Base-by-base conservation (phyloP, 768 basidiomycete species). In the Suillus ampliporus region DNA sequence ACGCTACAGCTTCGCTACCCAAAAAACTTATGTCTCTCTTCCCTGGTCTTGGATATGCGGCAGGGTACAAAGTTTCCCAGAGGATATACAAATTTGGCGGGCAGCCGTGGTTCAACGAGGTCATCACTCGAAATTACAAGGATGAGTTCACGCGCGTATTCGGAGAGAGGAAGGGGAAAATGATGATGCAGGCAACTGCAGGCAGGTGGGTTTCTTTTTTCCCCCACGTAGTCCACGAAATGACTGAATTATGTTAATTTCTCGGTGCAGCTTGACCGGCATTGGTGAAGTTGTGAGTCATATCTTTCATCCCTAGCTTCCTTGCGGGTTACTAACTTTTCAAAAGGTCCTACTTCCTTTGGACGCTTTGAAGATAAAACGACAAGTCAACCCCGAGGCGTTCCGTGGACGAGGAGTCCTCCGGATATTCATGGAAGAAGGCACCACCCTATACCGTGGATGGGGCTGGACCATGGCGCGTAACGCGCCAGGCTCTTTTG, bases 381-480 rank as follows among this genome's bases (percentile, higher is more conserved):
- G 95, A 58, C 97, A 99, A 80, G 93, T 92, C 61, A 99, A 99
- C 79, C 97, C 97, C 1, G 97, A 98, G 71, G 97, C 97, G 1
- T 95, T 99, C 87, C 91, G 94, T 40, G 95, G 95, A 41, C 92
- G 97, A 28, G 95, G 95, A 21, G 84, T 95, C 68, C 65, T 97
- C 60, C 90, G 91, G 59, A 94, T 99, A 69, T 86, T 99, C 76
- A 76, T 87, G 73, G 96, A 99, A 68, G 97, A 99, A 74, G 94
- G 95, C 61, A 86, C 91, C 10, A 86, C 91, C 1, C 85, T 99
- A 40, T 99, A 99, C 78, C 89, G 95, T 65, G 97, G 97, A 34
- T 97, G 96, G 94, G 96, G 96, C 50, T 99, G 97, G 97, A 99
- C 97, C 26, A 90, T 97, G 85, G 97, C 95, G 3, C 87, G 97